Conservation (phyloP, 148 eudicot genomes). For the Fagopyrum homotropicum region DNA sequence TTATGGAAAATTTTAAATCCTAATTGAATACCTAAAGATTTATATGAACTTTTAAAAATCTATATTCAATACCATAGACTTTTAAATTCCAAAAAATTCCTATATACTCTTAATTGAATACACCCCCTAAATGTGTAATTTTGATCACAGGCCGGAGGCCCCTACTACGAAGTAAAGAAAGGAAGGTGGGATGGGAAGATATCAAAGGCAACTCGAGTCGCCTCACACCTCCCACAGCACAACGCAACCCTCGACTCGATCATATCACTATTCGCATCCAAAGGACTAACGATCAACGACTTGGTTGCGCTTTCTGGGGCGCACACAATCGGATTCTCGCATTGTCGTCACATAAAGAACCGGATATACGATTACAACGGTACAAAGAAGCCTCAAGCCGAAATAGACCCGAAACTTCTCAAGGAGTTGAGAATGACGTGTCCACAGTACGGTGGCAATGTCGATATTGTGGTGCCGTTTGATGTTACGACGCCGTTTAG, state of each 20-base stretch:
- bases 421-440: slow-evolving; percentile 67
- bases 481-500: slow-evolving; percentile 78
- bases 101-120: no score
- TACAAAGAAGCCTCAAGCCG: slow-evolving; percentile 35
- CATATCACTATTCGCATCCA: slow-evolving; percentile 56
- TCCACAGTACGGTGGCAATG: slow-evolving; percentile 62
- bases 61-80: no score
- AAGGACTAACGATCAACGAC: slow-evolving; percentile 55
- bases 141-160: slow-evolving; percentile 64
- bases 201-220: slow-evolving; percentile 56
- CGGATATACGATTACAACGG: slow-evolving; percentile 53
- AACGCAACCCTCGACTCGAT: slow-evolving; percentile 62
- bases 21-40: no score
- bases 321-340: slow-evolving; percentile 78
- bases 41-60: no score
- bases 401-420: slow-evolving; percentile 56
- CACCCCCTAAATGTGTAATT: no score
- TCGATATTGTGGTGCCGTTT: slow-evolving; percentile 74
- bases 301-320: slow-evolving; percentile 84
- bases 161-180: slow-evolving; percentile 75
- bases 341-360: slow-evolving; percentile 49
- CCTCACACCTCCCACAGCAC: slow-evolving; percentile 43
- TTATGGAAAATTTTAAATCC: no score
- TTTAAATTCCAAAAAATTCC: no score
- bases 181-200: slow-evolving; percentile 86